Conservation (phyloP, 202 grass and related monocot genomes). For the Zizania palustris region DNA sequence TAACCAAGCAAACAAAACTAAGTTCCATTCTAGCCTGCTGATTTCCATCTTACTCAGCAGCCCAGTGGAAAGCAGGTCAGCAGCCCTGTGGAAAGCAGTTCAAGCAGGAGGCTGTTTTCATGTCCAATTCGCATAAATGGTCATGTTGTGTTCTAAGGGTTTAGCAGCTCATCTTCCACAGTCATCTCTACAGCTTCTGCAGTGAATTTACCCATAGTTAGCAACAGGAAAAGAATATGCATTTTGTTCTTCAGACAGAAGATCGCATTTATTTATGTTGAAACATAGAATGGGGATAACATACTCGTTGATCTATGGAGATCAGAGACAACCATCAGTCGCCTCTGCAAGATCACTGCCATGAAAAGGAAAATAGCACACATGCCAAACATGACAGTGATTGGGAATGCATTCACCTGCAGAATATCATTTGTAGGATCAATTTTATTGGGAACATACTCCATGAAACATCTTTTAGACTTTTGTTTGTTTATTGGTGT, state of each 20-base stretch:
- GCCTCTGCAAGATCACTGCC: slow-evolving; percentile 83
- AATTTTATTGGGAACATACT: not conserved
- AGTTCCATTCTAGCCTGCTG: slow-evolving; percentile 11
- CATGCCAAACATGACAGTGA: slow-evolving; percentile 92
- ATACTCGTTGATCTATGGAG: slow-evolving; percentile 71
- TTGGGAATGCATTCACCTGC: slow-evolving; percentile 89
- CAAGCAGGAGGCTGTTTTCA: slow-evolving; percentile 14
- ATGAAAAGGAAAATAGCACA: slow-evolving; percentile 92
- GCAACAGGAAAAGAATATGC: not conserved
- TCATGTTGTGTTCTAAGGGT: slow-evolving; percentile 44
- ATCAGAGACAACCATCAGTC: slow-evolving; percentile 75
- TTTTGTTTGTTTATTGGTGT: slow-evolving; percentile 11
- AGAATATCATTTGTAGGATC: slow-evolving; percentile 27
- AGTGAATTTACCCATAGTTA: slow-evolving; percentile 31
- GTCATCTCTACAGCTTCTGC: slow-evolving; percentile 59
- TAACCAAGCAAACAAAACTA: slow-evolving; percentile 15
- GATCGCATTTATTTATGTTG: not conserved
- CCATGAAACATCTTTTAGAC: not conserved
- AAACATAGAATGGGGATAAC: slow-evolving; percentile 32
- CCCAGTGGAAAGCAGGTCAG: not conserved
- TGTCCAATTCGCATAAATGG: not conserved
- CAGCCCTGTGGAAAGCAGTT: not conserved
- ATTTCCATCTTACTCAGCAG: slow-evolving; percentile 42
- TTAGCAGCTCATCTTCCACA: slow-evolving; percentile 63
- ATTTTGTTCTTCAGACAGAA: slow-evolving; percentile 8